Base-by-base conservation (phyloP, 768 basidiomycete species). In the Suillus luteus region DNA sequence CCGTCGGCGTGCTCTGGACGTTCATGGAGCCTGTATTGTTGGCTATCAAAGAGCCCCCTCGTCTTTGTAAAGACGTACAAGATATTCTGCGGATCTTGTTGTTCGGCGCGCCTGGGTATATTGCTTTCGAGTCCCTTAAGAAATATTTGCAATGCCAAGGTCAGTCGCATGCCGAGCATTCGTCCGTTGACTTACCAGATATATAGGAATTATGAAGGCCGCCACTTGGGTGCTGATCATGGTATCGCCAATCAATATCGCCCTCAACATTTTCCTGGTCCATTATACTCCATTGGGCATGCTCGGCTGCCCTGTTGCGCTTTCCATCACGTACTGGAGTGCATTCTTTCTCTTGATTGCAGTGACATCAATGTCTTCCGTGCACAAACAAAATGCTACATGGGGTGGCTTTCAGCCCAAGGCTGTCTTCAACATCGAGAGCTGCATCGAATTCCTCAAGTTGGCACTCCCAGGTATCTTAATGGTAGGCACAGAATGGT, bases 401-500 rank as follows among this genome's bases (percentile, higher is more conserved):
- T 91, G 89, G 90, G 87, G 81, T 35, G 87, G 88, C 37, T 65
- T 87, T 31, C 81, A 83, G 61, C 74, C 80, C 27, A 68, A 69
- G 1, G 71, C 76, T 3, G 82, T 83, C 12, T 65, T 90, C 44
- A 80, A 88, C 63, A 33, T 68, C 11, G 71, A 73, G 22, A 82
- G 85, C 66, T 90, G 89, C 66, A 65, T 78, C 43, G 70, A 70
- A 24, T 92, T 92, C 73, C 79, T 90, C 33, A 81, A 80, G 60
- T 81, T 92, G 49, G 91, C 89, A 0, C 68, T 92, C n/a, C 90
- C 91, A 0, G 91, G 90, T 0, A 89, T 92, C 51, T 68, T 91
- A 33, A 91, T 91, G 90, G 84, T 91, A 35, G 89, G 88, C 24
- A 90, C 90, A 4, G 91, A 93, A 78, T 93, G 90, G 90, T 90